Percentiles rank a stretch among this genome's conserved stretches.
Evolutionary conservation across 495 filamentous ascomycete genomes (phyloP).

Genomic region (Penicillium verhagenii): DNA sequence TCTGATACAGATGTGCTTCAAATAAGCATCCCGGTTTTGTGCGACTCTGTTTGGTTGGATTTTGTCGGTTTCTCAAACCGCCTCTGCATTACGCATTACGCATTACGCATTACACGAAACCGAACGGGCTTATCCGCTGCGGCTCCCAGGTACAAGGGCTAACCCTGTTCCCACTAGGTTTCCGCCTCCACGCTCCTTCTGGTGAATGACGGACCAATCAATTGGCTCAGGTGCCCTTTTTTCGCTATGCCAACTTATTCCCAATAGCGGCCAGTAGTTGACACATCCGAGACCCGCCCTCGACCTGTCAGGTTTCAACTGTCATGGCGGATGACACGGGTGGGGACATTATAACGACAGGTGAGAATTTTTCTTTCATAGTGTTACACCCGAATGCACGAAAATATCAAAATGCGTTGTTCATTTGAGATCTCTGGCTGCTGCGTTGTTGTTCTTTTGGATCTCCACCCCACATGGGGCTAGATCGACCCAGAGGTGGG

Average conservation of each 20-base stretch:
- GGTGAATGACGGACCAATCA: conserved; percentile 11
- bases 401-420: background rate
- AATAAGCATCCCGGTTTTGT: background rate
- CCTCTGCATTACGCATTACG: background rate
- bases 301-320: conserved; percentile 28
- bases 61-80: background rate
- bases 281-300: conserved; percentile 16
- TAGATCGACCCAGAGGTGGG: conserved; percentile 7
- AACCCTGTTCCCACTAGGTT: background rate
- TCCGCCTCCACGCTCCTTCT: conserved; percentile 2
- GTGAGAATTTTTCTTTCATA: background rate
- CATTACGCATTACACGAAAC: conserved; percentile 10
- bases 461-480: conserved; percentile 4
- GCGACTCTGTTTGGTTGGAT: background rate
- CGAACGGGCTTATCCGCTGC: conserved; percentile 12
- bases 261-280: conserved; percentile 20
- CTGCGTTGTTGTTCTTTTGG: background rate
- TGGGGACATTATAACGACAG: conserved; percentile 7
- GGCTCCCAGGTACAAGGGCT: conserved; percentile 17
- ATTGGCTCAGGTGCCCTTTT: conserved; percentile 1
- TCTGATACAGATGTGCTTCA: conserved; percentile 1
- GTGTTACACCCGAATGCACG: background rate
- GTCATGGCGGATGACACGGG: conserved; percentile 10
- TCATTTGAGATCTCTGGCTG: background rate
- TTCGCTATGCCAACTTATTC: conserved; percentile 18